Evolutionary conservation across 345 rosid species (phyloP), one percentile per base, ranked within the genome.

Genomic region (Lepidium africanum): DNA sequence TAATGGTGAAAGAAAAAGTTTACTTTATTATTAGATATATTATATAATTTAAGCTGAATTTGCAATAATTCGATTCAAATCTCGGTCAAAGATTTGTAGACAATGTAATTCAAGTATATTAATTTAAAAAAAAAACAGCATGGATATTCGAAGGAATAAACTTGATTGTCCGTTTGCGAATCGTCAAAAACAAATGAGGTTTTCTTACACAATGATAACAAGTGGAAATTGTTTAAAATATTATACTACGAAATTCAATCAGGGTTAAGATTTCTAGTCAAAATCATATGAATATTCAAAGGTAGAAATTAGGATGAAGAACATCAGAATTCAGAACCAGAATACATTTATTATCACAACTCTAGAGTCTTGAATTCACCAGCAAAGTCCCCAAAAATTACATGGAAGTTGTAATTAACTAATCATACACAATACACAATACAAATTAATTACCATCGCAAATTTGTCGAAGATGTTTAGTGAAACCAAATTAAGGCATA

Each of bases 1-100:
- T 52, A 37, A 51, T 61, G 63, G 46, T 61, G 30, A 70, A 70
- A 62, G 69, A 43, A 54, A 43, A 62, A n/a, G n/a, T n/a, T n/a
- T n/a, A n/a, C n/a, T n/a, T n/a, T n/a, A n/a, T n/a, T n/a, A n/a
- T n/a, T n/a, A n/a, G n/a, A n/a, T n/a, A n/a, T n/a, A n/a, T 12
- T 6, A 45, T 10, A 15, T 30, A 11, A 6, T n/a, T 46, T 10
- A 14, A 12, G 25, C 30, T 7, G 19, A 53, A 48, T 30, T 27
- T 16, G 9, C 27, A 39, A 49, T 30, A 10, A 43, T 16, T 17
- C 33, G 2, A 15, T 45, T 23, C 14, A 47, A 35, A 61, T 47
- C 8, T 38, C 5, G 30, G 11, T 51, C 2, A 0, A 38, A 65
- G 2, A 15, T 52, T 14, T 11, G 17, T 51, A 7, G 9, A 33